These are phyloP conservation scores for Flaveria floridana DNA, from an alignment of 140 eudicot species.

Conservation along the genomic window DNA sequence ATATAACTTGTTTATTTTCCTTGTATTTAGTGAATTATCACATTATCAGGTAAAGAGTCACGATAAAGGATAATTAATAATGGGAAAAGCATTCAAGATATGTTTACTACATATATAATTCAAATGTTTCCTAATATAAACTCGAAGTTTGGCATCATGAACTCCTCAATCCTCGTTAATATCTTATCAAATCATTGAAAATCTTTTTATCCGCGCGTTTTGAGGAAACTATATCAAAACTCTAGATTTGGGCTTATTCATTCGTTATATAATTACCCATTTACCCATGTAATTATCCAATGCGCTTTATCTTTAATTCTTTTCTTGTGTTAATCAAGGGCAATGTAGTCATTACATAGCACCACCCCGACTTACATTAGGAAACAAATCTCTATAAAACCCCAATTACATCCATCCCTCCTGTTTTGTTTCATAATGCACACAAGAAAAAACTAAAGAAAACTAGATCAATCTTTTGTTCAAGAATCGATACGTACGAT, in stretches of 20 bases:
- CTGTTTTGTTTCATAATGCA: not conserved
- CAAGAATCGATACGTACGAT: not conserved
- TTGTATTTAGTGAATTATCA: too few relatives aligned
- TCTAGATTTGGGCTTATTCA: not conserved
- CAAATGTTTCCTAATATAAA: not conserved
- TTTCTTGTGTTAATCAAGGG: not conserved
- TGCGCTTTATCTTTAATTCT: not conserved
- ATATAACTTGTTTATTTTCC: too few relatives aligned
- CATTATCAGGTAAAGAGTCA: too few relatives aligned
- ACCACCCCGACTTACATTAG: not conserved
- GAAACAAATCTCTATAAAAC: not conserved
- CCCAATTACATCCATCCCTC: not conserved
- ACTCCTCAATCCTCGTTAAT: not conserved
- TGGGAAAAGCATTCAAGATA: too few relatives aligned
- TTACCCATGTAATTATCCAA: conserved; percentile 2
- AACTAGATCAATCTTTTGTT: not conserved
- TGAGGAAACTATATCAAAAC: not conserved
- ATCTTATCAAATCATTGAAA: not conserved
- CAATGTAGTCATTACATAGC: not conserved
- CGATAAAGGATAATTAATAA: too few relatives aligned
- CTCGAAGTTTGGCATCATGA: not conserved
- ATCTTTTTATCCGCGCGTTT: too few relatives aligned
- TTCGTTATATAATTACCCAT: not conserved
- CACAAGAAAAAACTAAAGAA: not conserved
- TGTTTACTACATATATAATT: too few relatives aligned